Base-by-base conservation (phyloP, 2,329 filamentous ascomycete species). In the Hymenoscyphus infarciens region DNA sequence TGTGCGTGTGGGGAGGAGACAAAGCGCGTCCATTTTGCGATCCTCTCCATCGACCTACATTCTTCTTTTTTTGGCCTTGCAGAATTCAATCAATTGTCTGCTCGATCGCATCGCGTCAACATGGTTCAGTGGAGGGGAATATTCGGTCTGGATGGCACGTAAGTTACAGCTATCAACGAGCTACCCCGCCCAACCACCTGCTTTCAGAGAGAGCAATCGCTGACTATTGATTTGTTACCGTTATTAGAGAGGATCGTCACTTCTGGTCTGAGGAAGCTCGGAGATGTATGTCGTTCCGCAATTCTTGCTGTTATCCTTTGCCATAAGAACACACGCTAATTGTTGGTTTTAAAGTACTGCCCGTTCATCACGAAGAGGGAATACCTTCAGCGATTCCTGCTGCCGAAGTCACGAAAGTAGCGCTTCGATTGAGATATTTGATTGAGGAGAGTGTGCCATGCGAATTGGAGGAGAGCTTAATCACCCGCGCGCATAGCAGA, bases 391-490 rank as follows among this genome's bases (percentile, higher is more conserved):
- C 89, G 31, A 87, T 94, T 39, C 85, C 91, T 1, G 82, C 93
- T 13, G 81, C 83, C 64, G 89, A 95, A 71, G 93, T 97, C 65
- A 97, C 94, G 65, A 93, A 93, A 74, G 83, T 96, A 61, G 94
- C 93, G 29, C 83, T 99, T 16, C 91, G 92, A 62, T 81, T 99
- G 67, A 96, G 94, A 71, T 92, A 96, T 74, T 87, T 97, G 69
- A 87, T 99, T 71, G 92, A 97, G 76, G 85, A 92, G 74, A 88
- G 92, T 61, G 85, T 99, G 29, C 91, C 94, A 1, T 97, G 91
- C 79, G 95, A 99, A 76, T 82, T 99, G 45, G 88, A 95, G 63
- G 86, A 91, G 56, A 81, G 81, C 5, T 80, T 84, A 61, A 82
- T 99, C 73, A 95, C 90, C 3, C 83, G 82, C 58, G 86, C 94